Percentiles rank a stretch among this genome's conserved stretches.
Conservation (phyloP, 176 grass and related monocot genomes). For the Cymbopogon citratus region DNA sequence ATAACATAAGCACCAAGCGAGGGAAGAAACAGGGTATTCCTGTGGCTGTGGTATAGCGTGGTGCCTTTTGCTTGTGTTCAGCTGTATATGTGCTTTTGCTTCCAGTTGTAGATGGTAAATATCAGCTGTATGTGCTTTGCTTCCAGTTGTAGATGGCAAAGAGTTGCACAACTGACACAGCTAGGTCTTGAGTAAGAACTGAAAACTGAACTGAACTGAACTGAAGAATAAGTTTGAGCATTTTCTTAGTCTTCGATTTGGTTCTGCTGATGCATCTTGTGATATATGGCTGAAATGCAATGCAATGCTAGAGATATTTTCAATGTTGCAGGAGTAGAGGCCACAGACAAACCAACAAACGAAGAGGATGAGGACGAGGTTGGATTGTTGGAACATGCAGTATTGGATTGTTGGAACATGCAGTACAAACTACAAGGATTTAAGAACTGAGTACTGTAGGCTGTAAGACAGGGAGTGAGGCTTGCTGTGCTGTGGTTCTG, state of each 20-base stretch:
- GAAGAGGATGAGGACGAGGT: not conserved
- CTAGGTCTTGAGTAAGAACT: not conserved
- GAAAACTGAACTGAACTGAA: not conserved
- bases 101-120: not conserved
- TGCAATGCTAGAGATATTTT: not conserved
- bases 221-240: not conserved
- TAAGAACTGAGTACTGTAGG: not conserved
- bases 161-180: not conserved
- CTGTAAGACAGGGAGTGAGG: not conserved
- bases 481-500: not conserved
- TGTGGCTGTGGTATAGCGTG: not conserved
- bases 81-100: not conserved
- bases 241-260: not conserved
- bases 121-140: not conserved
- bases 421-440: not conserved
- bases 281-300: not conserved
- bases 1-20: not conserved
- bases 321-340: not conserved
- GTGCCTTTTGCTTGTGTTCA: not conserved
- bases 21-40: not conserved
- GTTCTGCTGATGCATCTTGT: not conserved
- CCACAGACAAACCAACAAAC: not conserved
- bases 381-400: not conserved
- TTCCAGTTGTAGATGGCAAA: not conserved
- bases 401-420: not conserved